Conservation (phyloP, 2,329 filamentous ascomycete genomes). For the Colletotrichum simmondsii region DNA sequence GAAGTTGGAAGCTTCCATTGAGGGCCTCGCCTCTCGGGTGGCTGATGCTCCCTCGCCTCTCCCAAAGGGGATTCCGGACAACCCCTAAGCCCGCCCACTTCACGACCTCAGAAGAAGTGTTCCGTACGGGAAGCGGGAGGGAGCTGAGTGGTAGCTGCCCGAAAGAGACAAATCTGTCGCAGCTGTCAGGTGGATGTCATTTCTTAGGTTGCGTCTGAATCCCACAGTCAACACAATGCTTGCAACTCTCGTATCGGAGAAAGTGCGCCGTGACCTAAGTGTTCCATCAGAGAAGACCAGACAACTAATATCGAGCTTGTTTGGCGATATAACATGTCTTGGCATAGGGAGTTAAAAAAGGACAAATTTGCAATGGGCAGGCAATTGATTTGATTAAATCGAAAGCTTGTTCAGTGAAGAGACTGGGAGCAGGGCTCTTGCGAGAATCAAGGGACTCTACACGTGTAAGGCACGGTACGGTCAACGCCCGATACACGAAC, state of each 20-base stretch:
- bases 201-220: neutral
- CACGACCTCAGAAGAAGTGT: neutral
- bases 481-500: slow-evolving; percentile 27
- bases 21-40: neutral
- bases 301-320: neutral
- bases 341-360: slow-evolving; percentile 3
- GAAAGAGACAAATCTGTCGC: neutral
- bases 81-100: neutral
- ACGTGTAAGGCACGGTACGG: slow-evolving; percentile 14
- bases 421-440: slow-evolving; percentile 23
- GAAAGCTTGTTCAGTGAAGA: slow-evolving; percentile 24
- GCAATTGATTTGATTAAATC: slow-evolving; percentile 30
- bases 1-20: slow-evolving; percentile 23
- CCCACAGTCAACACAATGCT: neutral
- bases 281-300: neutral
- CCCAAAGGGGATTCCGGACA: neutral
- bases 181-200: neutral
- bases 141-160: neutral
- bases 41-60: neutral
- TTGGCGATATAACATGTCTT: neutral
- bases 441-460: slow-evolving; percentile 3
- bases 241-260: neutral
- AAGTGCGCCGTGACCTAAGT: neutral
- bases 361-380: neutral
- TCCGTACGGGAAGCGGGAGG: neutral